Evolutionary conservation across 2,329 filamentous ascomycete genomes (phyloP).

Genomic region (Xylaria sp.): DNA sequence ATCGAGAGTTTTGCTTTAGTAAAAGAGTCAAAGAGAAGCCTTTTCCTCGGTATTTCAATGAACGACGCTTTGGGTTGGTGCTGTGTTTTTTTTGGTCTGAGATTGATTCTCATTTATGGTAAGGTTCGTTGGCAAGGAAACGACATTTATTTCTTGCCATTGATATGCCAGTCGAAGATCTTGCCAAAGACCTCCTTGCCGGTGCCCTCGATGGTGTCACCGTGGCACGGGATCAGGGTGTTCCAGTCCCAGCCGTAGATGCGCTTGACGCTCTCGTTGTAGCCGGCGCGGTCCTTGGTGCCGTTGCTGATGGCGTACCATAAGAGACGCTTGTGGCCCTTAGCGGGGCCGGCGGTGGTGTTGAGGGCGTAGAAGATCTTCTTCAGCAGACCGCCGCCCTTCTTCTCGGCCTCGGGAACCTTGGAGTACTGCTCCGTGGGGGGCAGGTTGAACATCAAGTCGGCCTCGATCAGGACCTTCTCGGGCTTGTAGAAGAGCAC

Average conservation of each 20-base stretch:
- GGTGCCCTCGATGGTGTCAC: conserved; percentile 81
- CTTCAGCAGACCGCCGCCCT: conserved; percentile 53
- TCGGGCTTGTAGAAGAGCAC: conserved; percentile 87
- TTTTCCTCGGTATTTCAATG: conserved; percentile 26
- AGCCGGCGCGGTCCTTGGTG: conserved; percentile 70
- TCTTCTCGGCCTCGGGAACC: conserved; percentile 60
- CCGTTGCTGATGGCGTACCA: conserved; percentile 77
- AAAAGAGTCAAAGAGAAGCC: conserved; percentile 28
- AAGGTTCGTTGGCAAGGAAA: neutral
- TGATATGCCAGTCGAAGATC: conserved; percentile 85
- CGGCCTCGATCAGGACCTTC: conserved; percentile 84
- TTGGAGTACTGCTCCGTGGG: conserved; percentile 84
- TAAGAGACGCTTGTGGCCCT: conserved; percentile 80
- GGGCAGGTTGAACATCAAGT: conserved; percentile 92
- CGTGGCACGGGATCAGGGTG: conserved; percentile 90
- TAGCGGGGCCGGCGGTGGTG: conserved; percentile 72
- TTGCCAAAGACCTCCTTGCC: conserved; percentile 82
- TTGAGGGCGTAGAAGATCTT: conserved; percentile 65
- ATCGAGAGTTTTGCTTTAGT: conserved; percentile 34
- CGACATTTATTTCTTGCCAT: conserved; percentile 51
- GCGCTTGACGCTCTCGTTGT: conserved; percentile 73
- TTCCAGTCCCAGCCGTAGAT: conserved; percentile 88
- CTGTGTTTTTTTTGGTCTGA: conserved; percentile 4
- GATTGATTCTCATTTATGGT: neutral
- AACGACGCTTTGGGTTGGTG: conserved; percentile 16